Base-by-base conservation (phyloP, 768 basidiomycete genomes). In the Auriscalpium microsporum region DNA sequence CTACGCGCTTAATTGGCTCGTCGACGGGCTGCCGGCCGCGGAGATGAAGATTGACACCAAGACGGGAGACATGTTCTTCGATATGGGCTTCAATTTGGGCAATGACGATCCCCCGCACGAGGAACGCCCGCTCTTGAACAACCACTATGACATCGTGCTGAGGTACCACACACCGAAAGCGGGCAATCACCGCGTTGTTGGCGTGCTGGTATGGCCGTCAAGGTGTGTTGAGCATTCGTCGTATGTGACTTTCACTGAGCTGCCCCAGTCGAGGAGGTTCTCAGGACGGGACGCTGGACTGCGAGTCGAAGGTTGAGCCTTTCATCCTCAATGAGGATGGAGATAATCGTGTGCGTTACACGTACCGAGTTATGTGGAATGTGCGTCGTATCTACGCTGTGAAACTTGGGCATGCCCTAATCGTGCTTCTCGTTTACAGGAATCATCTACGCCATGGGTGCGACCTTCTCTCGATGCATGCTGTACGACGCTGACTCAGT, bases 71-170 rank as follows among this genome's bases (percentile, higher is more conserved):
- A 65, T 86, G 13, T 97, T 95, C 71, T 92, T 87, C 64, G 94
- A 95, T 71, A 87, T 91, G 73, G 89, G 94, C 0, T 97, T 97
- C 74, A 92, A 92, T 64, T 75, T 98, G n/a, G 93, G 91, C 4
- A 71, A 76, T 62, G 76, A 90, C 61, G 83, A 89, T 52, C 80
- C 71, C 47, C 70, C 70, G 48, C 77, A 75, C 59, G 73, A 77
- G 42, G 80, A 81, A 42, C 68, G 63, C 8, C 91, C 92, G 7
- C 82, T 80, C 13, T 70, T 97, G 54, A 87, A 97, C 67, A 98
- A 98, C 63, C 95, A 98, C 66, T 97, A 94, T 63, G 87, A 94
- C 62, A 84, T 93, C 54, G 81, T 88, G 45, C 67, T 93, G 54
- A 81, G 84, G 86, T 89, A 95, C 65, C 95, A 98, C 64, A 72